A percentile compares a stretch with the other conserved stretches of the same genome.
Conservation (phyloP, 163 green algal genomes). For the Scenedesmus sp. region DNA sequence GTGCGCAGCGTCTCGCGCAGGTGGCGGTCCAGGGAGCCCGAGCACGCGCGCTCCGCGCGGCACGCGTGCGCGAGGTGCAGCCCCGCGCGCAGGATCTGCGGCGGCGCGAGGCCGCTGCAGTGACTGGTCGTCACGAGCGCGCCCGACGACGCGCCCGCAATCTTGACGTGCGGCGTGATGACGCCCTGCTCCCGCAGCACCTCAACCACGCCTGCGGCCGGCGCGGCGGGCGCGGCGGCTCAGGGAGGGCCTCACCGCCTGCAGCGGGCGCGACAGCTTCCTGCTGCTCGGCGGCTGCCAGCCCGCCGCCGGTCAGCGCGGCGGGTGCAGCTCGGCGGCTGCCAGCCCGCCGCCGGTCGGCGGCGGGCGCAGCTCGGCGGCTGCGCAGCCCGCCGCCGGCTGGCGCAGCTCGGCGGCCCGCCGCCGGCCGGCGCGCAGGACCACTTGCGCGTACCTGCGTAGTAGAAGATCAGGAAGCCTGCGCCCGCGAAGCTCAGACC, state of each 20-base stretch:
- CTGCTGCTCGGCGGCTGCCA: no score
- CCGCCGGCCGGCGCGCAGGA: no score
- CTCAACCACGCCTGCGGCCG: slow-evolving; percentile 19
- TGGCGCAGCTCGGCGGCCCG: no score
- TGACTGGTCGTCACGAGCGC: slow-evolving; percentile 19
- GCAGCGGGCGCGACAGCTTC: no score
- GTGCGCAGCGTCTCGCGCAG: not conserved
- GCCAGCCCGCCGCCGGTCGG: no score
- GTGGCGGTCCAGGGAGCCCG: slow-evolving; percentile 1
- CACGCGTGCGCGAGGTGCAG: not conserved
- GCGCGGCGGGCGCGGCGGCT: no score
- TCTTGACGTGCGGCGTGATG: not conserved
- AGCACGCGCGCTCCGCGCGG: not conserved
- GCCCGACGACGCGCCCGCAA: slow-evolving; percentile 22
- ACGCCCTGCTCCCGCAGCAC: slow-evolving; percentile 14
- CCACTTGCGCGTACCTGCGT: slow-evolving; percentile 34
- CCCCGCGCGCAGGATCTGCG: not conserved
- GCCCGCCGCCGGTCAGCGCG: no score
- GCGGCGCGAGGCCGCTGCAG: not conserved
- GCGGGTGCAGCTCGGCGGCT: no score
- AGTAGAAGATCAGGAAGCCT: slow-evolving; percentile 31
- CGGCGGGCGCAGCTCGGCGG: no score
- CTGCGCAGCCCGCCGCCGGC: no score
- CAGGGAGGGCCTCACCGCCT: no score
- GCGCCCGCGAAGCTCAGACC: slow-evolving; percentile 13